These are phyloP conservation scores for Hortiboletus rubellus DNA, from an alignment of 1,284 basidiomycete species.

Conservation along the genomic window DNA sequence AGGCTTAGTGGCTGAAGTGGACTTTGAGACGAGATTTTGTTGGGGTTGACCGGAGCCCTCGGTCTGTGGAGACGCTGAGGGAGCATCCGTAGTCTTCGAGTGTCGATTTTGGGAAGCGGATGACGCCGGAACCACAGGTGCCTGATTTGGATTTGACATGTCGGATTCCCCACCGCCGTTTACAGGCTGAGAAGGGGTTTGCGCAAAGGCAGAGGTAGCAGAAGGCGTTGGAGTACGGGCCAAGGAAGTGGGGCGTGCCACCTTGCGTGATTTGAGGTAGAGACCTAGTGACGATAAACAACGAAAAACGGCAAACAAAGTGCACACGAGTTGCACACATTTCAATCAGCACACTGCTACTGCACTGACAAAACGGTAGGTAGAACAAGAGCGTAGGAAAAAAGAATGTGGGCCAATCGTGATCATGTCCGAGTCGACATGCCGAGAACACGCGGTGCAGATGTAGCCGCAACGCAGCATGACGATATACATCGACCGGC, in stretches of 20 bases:
- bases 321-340: constrained; percentile 39
- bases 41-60: constrained; percentile 27
- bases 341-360: constrained; percentile 40
- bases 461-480: constrained; percentile 34
- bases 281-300: constrained; percentile 50
- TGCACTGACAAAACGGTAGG: constrained; percentile 37
- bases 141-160: constrained; percentile 39
- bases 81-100: constrained; percentile 34
- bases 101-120: constrained; percentile 35
- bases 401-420: constrained; percentile 33
- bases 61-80: constrained; percentile 26
- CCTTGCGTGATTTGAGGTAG: constrained; percentile 67
- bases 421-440: constrained; percentile 38
- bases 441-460: constrained; percentile 38
- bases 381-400: constrained; percentile 34
- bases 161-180: constrained; percentile 32
- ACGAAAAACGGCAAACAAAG: constrained; percentile 36
- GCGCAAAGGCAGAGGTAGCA: constrained; percentile 36
- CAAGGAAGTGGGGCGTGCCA: constrained; percentile 53
- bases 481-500: constrained; percentile 38
- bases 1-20: constrained; percentile 23
- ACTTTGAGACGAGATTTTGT: constrained; percentile 29
- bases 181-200: constrained; percentile 32
- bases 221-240: constrained; percentile 42
- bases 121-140: constrained; percentile 27